Base-by-base conservation (phyloP, 2,329 filamentous ascomycete genomes). In the Ophiocordyceps unilateralis region DNA sequence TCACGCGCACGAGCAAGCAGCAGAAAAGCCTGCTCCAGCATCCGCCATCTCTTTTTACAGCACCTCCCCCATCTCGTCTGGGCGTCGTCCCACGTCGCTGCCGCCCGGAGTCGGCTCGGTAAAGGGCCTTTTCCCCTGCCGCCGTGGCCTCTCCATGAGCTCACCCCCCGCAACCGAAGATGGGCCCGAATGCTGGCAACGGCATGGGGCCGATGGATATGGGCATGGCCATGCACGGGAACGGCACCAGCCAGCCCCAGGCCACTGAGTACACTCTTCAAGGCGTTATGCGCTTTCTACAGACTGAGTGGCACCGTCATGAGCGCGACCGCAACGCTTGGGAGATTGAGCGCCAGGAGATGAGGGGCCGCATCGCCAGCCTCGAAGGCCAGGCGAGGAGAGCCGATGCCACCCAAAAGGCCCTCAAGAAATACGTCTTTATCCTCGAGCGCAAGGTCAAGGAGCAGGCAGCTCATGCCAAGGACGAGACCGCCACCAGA, bases 281-380 rank as follows among this genome's bases (percentile, higher is more conserved):
- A 61, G 74, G 91, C 58, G 91, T 98, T 32, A 98, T 98, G 91
- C 88, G 91, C 63, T 98, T 98, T 61, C 77, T 98, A 34, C 91
- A 98, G 66, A 91, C 91, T 40, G 89, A 98, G 74, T 98, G 91
- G 91, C 91, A 98, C 64, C 82, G 86, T 52, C 89, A 98, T 62
- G 91, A 98, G 65, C 83, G 91, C 64, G 91, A 95, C 58, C 79
- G 91, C 54, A 98, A 98, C 65, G 81, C 87, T 32, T 98, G 91
- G 91, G 91, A 98, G 63, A 98, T 98, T 59, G 91, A 98, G 64
- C 81, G 87, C 58, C 91, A 93, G 55, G 91, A 98, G 67, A 96
- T 98, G 91, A 94, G 93, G 68, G 87, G 85, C 51, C 81, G 93
- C 56, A 95, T 98, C 65, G 89, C 89, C 42, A 83, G 84, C 55